phyloP scores from a whole-genome alignment of 1,284 basidiomycete species.

The Rhodotorula sp. region DNA sequence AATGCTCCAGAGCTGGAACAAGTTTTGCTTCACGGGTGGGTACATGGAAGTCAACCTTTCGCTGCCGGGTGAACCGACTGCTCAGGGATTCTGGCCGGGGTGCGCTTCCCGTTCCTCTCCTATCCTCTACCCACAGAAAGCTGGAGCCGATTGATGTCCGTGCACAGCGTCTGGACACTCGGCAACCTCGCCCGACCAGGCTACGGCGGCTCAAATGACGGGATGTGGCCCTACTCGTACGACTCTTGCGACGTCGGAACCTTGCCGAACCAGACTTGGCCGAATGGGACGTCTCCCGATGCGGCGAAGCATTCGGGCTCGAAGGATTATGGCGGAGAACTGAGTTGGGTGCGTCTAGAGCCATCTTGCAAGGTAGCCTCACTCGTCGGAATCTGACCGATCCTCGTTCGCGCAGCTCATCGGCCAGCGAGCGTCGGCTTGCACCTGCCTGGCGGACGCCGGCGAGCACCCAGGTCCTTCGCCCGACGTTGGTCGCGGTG shows the following conservation, averaged over 20 bases:
- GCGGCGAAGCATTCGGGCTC: conserved; percentile 40
- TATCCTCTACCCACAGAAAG: no score
- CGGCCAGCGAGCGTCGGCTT: conserved; percentile 51
- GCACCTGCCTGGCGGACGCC: conserved; percentile 49
- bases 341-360: conserved; percentile 42
- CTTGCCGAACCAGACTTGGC: conserved; percentile 66
- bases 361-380: background rate
- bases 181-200: conserved; percentile 83
- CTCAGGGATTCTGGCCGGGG: conserved; percentile 49
- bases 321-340: conserved; percentile 45
- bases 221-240: conserved; percentile 76
- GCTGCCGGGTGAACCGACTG: conserved; percentile 68
- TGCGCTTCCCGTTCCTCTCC: background rate
- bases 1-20: conserved; percentile 67
- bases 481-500: conserved; percentile 50
- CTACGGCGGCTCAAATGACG: conserved; percentile 75
- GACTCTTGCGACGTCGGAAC: conserved; percentile 64
- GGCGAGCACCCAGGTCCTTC: conserved; percentile 49
- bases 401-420: conserved; percentile 26
- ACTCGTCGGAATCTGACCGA: background rate
- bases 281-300: conserved; percentile 39
- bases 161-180: conserved; percentile 72
- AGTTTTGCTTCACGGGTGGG: conserved; percentile 93
- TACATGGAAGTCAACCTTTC: conserved; percentile 62
- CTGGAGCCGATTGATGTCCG: no score